Evolutionary conservation across 805 yeast genomes (phyloP), one percentile per base, ranked within the genome.

Genomic region (Tetrapisispora nanseiensis): DNA sequence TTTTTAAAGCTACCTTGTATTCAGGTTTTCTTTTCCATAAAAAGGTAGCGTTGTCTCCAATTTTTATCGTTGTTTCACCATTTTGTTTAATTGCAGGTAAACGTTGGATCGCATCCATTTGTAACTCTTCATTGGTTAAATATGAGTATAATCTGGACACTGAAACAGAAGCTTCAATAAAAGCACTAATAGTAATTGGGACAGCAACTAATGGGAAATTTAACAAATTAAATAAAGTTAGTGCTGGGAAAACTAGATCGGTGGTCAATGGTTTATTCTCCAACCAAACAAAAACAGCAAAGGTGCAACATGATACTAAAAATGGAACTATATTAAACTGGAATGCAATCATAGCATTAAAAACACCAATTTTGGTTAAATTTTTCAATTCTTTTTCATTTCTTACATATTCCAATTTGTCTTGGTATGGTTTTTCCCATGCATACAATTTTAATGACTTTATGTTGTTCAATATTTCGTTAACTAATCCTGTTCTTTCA

Each of bases 371-470:
- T 51, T 68, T 76, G 51, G 72, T 77, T 63, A 92, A 72, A 51
- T 84, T 89, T 24, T 71, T 71, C 61, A 89, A 74, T 63, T 89
- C 96, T 53, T 81, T 80, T 36, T 85, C 85, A 57, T 90, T 86
- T 72, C 99, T 82, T 19, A 90, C 95, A 55, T 78, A 67, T 49
- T 76, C 76, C 44, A 94, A 70, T 52, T 82, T 82, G 23, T 71
- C 73, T 55, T 76, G 75, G 59, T 86, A 87, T 3, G 97, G 95
- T 26, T 61, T 67, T 65, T 92, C 99, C 99, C 99, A 92, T 2
- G 94, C 95, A 57, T 92, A 92, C 39, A 94, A 71, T 61, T 92
- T 92, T 59, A 92, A 70, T 11, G 96, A 86, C 66, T 87, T 90
- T 61, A 92, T 86, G 56, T 89, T 90, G 61, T 85, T 86, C 60